Percentiles rank a stretch among this genome's conserved stretches.
phyloP scores from a whole-genome alignment of 2,329 filamentous ascomycete genomes.

The Diaporthe capsici region DNA sequence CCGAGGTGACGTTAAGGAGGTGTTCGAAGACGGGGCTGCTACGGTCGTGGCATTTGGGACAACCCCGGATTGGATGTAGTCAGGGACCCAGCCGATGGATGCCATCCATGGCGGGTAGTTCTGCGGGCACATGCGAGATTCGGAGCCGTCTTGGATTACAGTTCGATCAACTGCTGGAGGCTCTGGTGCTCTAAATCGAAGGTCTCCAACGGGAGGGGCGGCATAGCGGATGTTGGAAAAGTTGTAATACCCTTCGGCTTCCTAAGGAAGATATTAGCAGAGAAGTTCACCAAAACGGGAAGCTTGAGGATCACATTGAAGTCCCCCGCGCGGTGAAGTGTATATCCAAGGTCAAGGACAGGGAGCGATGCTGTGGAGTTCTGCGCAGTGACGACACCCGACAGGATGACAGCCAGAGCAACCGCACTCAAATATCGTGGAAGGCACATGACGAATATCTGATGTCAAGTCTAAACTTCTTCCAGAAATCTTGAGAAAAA shows the following conservation, averaged over 20 bases:
- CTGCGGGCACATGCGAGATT: constrained; percentile 5
- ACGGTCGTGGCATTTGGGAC: not conserved
- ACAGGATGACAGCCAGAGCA: not conserved
- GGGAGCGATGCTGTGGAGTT: not conserved
- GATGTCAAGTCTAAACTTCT: not conserved
- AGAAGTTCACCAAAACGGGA: not conserved
- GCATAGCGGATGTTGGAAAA: constrained; percentile 20
- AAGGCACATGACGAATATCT: not conserved
- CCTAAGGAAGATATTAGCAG: not conserved
- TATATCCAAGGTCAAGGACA: not conserved
- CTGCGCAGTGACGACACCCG: not conserved
- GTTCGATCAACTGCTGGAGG: not conserved
- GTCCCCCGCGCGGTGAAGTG: not conserved
- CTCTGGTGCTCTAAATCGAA: not conserved
- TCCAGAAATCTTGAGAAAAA: no score
- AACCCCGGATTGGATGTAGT: not conserved
- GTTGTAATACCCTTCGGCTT: constrained; percentile 6
- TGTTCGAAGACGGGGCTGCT: not conserved
- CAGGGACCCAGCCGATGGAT: not conserved
- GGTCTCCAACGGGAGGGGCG: not conserved
- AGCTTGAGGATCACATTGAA: not conserved
- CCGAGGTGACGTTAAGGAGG: not conserved
- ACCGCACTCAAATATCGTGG: not conserved
- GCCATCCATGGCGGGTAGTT: not conserved
- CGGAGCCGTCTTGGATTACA: not conserved